A percentile compares a stretch with the other conserved stretches of the same genome.
phyloP scores from a whole-genome alignment of 208 protist genomes.

The Strigomonas culicis region DNA sequence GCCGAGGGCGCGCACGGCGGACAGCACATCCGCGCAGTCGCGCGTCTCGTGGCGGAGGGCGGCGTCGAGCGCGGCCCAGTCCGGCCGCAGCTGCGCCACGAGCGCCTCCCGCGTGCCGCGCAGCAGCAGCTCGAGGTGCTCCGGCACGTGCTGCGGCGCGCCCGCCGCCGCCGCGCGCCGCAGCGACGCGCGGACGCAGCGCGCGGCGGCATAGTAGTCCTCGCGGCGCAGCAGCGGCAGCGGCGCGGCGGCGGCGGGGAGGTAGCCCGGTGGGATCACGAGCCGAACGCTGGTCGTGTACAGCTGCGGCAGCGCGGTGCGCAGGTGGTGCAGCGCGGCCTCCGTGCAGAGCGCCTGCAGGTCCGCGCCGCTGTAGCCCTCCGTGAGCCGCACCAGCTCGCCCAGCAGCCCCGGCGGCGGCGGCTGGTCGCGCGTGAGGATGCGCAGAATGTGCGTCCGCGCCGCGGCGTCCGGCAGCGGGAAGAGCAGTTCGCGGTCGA shows the following conservation, averaged over 20 bases:
- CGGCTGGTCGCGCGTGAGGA: constrained; percentile 93
- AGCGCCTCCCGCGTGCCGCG: constrained; percentile 28
- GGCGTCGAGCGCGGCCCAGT: constrained; percentile 50
- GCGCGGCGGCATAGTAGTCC: constrained; percentile 71
- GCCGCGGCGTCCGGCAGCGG: constrained; percentile 68
- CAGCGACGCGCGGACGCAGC: constrained; percentile 59
- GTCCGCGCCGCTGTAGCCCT: constrained; percentile 99
- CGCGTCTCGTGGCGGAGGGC: constrained; percentile 28
- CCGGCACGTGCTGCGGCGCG: neutral
- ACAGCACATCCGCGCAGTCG: constrained; percentile 47
- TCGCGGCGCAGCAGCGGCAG: constrained; percentile 38
- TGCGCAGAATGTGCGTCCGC: constrained; percentile 88
- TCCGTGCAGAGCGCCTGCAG: constrained; percentile 99
- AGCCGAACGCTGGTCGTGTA: constrained; percentile 59
- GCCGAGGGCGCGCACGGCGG: constrained; percentile 51
- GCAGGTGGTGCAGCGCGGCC: constrained; percentile 83
- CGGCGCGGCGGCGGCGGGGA: constrained; percentile 16
- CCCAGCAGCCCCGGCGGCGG: neutral
- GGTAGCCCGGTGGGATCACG: constrained; percentile 22
- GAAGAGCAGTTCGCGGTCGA: constrained; percentile 96
- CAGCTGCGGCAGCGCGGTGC: constrained; percentile 70
- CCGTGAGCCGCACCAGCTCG: constrained; percentile 80
- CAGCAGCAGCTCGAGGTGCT: constrained; percentile 60
- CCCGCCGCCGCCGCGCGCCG: constrained; percentile 21
- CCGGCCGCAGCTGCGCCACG: constrained; percentile 32